Percentiles rank a stretch among this genome's conserved stretches.
Evolutionary conservation across 2,329 filamentous ascomycete genomes (phyloP).

Genomic region (Fusarium torulosum): DNA sequence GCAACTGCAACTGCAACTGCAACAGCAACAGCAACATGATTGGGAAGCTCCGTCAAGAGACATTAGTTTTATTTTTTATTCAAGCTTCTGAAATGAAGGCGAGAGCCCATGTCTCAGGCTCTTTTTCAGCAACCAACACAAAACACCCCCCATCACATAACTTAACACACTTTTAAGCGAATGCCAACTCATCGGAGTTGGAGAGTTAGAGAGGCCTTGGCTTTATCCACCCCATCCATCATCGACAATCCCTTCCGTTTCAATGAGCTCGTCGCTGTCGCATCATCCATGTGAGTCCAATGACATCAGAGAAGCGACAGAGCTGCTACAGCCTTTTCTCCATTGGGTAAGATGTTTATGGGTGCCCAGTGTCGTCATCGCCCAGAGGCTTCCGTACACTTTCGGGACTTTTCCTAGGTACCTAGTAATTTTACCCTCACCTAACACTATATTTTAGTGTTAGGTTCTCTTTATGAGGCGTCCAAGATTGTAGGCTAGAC

Average conservation of each 20-base stretch:
- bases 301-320: conserved; percentile 36
- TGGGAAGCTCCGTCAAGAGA: conserved; percentile 14
- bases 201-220: background rate
- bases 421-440: background rate
- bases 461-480: conserved; percentile 4
- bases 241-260: conserved; percentile 32
- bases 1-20: conserved; percentile 2
- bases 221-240: conserved; percentile 20
- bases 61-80: background rate
- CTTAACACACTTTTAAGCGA: background rate
- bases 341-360: conserved; percentile 26
- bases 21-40: background rate
- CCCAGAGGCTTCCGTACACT: too few species aligned
- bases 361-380: conserved; percentile 35
- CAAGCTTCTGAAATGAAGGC: too few species aligned
- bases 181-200: background rate
- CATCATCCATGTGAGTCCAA: conserved; percentile 33
- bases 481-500: conserved; percentile 26
- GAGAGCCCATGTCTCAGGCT: conserved; percentile 10
- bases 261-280: conserved; percentile 18
- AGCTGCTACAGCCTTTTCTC: conserved; percentile 21
- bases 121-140: too few species aligned
- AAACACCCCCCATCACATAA: background rate
- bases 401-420: conserved; percentile 19
- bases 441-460: background rate